Percentiles rank a stretch among this genome's conserved stretches.
Evolutionary conservation across 2,329 filamentous ascomycete species (phyloP).

Genomic region (Ciborinia camelliae): DNA sequence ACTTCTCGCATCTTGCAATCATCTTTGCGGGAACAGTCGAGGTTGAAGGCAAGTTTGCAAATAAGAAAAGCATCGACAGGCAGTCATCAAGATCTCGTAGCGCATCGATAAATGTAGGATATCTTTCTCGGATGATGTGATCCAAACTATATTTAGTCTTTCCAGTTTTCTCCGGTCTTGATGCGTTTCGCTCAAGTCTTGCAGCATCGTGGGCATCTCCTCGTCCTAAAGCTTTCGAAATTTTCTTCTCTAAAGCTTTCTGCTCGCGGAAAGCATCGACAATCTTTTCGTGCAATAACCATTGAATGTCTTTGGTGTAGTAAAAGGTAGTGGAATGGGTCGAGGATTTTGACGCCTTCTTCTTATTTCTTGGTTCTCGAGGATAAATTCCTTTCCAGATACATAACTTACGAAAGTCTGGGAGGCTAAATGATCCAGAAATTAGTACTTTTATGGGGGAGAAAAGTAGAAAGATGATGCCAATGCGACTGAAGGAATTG

Average conservation of each 20-base stretch:
- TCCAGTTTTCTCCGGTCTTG: conserved; percentile 83
- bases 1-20: conserved; percentile 87
- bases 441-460: not conserved
- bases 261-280: conserved; percentile 95
- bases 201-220: conserved; percentile 88
- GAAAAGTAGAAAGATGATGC: not conserved
- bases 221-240: conserved; percentile 83
- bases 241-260: conserved; percentile 97
- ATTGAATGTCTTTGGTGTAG: conserved; percentile 94
- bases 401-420: conserved; percentile 95
- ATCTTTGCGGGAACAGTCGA: conserved; percentile 89
- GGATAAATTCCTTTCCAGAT: conserved; percentile 99
- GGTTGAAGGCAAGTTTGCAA: conserved; percentile 92
- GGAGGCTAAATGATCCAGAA: conserved; percentile 58
- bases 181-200: conserved; percentile 81
- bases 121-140: conserved; percentile 96
- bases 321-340: conserved; percentile 91
- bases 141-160: conserved; percentile 89
- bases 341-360: conserved; percentile 90
- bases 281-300: conserved; percentile 93
- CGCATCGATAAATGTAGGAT: conserved; percentile 94
- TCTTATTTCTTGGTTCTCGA: conserved; percentile 92
- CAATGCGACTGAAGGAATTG: not conserved
- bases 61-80: conserved; percentile 93
- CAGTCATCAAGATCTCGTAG: conserved; percentile 94